Conservation (phyloP, 176 grass and related monocot species). For the Aegilops tauschii region DNA sequence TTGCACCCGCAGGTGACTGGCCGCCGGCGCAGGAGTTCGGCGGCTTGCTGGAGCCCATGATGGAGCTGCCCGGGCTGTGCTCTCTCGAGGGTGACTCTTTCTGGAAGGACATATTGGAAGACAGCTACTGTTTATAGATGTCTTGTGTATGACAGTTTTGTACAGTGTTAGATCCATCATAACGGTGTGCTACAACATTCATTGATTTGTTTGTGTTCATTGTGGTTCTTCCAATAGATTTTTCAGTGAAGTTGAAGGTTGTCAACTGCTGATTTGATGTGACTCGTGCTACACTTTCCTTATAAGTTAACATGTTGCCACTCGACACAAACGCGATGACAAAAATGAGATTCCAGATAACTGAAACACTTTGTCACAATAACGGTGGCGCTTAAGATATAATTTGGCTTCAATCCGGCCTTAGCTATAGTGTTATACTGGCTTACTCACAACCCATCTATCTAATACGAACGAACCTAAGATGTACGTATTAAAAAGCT, state of each 20-base stretch:
- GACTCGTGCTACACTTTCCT: background rate
- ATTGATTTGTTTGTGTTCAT: background rate
- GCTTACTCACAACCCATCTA: too few species aligned
- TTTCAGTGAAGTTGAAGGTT: background rate
- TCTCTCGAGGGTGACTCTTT: conserved; percentile 35
- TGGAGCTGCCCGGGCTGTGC: conserved; percentile 19
- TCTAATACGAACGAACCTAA: too few species aligned
- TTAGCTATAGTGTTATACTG: too few species aligned
- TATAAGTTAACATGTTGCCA: background rate
- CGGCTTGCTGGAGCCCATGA: conserved; percentile 8
- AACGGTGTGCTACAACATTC: background rate
- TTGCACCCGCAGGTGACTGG: background rate
- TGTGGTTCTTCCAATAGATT: background rate
- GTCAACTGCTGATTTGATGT: background rate
- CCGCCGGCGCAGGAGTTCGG: background rate
- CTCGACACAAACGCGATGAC: background rate
- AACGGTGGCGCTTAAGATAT: too few species aligned
- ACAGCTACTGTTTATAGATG: conserved; percentile 22
- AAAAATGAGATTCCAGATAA: background rate
- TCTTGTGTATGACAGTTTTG: background rate
- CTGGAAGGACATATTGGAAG: conserved; percentile 42
- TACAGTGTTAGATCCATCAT: background rate
- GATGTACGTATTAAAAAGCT: too few species aligned
- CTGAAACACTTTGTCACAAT: background rate
- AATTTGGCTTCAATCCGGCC: too few species aligned